Evolutionary conservation across 345 rosid genomes (phyloP).

Genomic region (Brassica carinata): DNA sequence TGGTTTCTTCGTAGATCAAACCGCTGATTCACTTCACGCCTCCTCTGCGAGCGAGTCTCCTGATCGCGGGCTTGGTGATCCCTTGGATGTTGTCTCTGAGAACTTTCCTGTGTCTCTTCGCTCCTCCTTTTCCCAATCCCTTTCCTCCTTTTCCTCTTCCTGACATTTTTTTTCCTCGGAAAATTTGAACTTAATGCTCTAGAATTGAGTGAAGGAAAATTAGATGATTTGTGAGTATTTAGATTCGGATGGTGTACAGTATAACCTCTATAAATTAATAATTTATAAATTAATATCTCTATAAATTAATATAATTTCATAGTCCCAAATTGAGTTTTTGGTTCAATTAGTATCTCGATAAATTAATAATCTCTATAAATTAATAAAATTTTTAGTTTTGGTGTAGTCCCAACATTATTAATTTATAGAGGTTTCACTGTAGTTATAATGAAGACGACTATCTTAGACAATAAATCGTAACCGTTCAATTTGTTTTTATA

Average conservation of each 20-base stretch:
- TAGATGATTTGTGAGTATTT: background rate
- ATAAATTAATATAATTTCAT: too few relatives aligned
- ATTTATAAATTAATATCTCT: too few relatives aligned
- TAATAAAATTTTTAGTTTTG: too few relatives aligned
- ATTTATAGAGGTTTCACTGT: too few relatives aligned
- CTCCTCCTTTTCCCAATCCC: slow-evolving; percentile 52
- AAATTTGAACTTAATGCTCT: background rate
- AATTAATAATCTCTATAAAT: too few relatives aligned
- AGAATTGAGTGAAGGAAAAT: background rate
- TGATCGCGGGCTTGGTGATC: slow-evolving; percentile 46
- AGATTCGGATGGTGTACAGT: background rate
- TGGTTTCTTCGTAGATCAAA: slow-evolving; percentile 44
- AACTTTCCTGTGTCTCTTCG: slow-evolving; percentile 46
- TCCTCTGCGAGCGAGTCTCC: slow-evolving; percentile 46
- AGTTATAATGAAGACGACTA: slow-evolving; percentile 21
- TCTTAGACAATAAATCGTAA: background rate
- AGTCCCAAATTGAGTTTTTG: too few relatives aligned
- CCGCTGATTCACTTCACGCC: slow-evolving; percentile 50
- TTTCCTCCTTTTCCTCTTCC: slow-evolving; percentile 54
- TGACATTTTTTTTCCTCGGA: slow-evolving; percentile 30
- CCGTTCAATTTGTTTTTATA: background rate
- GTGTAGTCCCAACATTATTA: too few relatives aligned
- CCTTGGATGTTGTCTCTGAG: slow-evolving; percentile 47
- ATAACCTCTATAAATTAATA: too few relatives aligned
- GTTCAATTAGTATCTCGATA: too few relatives aligned